phyloP scores from a whole-genome alignment of 371 early-diverging fungal genomes.

The Mortierella sp. region DNA sequence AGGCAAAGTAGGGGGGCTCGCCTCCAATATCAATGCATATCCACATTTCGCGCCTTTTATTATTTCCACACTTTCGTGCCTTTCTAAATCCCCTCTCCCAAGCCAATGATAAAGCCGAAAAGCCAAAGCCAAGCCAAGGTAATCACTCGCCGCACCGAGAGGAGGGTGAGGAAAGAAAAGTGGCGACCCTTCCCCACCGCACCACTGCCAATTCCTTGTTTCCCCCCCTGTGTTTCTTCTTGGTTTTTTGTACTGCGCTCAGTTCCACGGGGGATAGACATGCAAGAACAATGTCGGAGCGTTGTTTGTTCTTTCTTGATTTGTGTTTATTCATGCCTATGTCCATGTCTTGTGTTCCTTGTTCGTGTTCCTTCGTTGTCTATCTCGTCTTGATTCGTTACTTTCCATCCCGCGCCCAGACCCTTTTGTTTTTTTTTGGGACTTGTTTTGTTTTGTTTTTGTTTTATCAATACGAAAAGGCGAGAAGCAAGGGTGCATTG shows the following conservation, averaged over 20 bases:
- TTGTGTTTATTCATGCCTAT: background rate
- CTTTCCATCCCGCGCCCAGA: conserved; percentile 6
- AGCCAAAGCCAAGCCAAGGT: too few species aligned
- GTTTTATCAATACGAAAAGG: background rate
- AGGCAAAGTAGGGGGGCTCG: too few species aligned
- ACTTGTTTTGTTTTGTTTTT: background rate
- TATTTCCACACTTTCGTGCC: too few species aligned
- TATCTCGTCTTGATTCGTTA: background rate
- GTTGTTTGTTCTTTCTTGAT: background rate
- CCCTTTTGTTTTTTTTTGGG: background rate
- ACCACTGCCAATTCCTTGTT: background rate
- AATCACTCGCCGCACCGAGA: background rate
- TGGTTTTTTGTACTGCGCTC: background rate
- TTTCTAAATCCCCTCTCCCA: too few species aligned
- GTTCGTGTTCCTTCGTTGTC: background rate
- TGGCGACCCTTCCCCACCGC: background rate
- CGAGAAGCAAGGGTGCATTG: background rate
- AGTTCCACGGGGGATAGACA: background rate
- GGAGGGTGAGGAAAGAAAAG: background rate
- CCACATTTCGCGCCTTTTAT: too few species aligned
- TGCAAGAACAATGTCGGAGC: background rate
- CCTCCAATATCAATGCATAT: too few species aligned
- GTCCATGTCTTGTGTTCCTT: background rate
- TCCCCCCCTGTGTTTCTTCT: background rate
- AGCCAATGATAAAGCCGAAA: too few species aligned